Conservation (phyloP, 306 rosid species). For the Castanea sativa region DNA sequence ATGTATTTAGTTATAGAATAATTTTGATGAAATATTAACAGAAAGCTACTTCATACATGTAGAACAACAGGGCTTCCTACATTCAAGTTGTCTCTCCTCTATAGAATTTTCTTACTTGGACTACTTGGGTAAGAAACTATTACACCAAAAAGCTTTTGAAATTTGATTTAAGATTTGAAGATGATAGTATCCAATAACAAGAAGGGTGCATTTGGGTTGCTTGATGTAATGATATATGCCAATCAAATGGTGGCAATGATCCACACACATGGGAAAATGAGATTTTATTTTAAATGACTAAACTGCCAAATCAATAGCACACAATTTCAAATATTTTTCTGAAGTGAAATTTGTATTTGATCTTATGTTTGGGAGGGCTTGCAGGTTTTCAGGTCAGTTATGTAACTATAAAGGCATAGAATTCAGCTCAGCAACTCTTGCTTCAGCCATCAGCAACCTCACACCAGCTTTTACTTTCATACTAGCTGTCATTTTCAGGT, state of each 20-base stretch:
- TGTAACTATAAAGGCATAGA: slow-evolving; percentile 44
- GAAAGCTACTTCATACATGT: background rate
- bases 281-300: too few species aligned
- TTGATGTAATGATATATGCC: too few species aligned
- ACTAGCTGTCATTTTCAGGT: slow-evolving; percentile 58
- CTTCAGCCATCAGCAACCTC: slow-evolving; percentile 46
- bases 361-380: background rate
- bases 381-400: slow-evolving; percentile 31
- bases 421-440: slow-evolving; percentile 50
- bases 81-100: slow-evolving; percentile 27
- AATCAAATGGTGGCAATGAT: too few species aligned
- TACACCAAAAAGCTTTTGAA: background rate
- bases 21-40: too few species aligned
- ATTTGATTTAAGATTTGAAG: background rate
- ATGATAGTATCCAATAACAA: too few species aligned
- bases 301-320: too few species aligned
- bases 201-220: too few species aligned
- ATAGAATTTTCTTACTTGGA: slow-evolving; percentile 37
- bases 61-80: slow-evolving; percentile 51
- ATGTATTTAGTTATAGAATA: too few species aligned
- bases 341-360: too few species aligned
- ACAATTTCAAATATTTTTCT: too few species aligned
- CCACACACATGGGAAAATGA: too few species aligned
- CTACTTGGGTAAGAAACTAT: slow-evolving; percentile 42
- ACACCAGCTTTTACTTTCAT: slow-evolving; percentile 54